These are phyloP conservation scores for Colletotrichum sidae DNA, from an alignment of 2,329 filamentous ascomycete species.

Conservation along the genomic window DNA sequence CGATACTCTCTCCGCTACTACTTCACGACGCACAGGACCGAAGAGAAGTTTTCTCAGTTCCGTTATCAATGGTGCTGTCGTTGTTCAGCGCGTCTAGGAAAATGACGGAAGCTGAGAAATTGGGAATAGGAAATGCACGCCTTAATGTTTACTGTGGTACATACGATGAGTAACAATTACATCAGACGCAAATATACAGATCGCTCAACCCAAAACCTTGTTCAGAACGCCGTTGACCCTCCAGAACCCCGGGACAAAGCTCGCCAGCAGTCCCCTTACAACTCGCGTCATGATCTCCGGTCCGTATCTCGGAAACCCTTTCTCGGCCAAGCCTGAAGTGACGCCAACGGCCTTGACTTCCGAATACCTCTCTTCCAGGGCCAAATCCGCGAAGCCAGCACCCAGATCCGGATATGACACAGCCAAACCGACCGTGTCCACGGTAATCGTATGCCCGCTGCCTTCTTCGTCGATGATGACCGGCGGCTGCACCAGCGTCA, in stretches of 20 bases:
- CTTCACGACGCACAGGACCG: constrained; percentile 16
- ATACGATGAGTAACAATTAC: neutral
- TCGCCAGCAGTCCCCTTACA: constrained; percentile 21
- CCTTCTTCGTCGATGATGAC: constrained; percentile 26
- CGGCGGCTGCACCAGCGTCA: constrained; percentile 26
- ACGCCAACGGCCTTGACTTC: constrained; percentile 11
- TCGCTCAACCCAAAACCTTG: no score
- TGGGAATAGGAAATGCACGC: no score
- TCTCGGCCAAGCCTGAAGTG: neutral
- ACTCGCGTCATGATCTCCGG: constrained; percentile 6
- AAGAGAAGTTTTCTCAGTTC: constrained; percentile 2
- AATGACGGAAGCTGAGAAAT: neutral
- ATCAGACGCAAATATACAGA: neutral
- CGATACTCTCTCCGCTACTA: constrained; percentile 15
- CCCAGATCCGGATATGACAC: constrained; percentile 28
- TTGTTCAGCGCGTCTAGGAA: constrained; percentile 19
- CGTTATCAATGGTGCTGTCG: constrained; percentile 7
- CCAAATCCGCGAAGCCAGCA: constrained; percentile 27
- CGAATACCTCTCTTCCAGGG: constrained; percentile 7
- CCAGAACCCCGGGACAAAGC: constrained; percentile 25
- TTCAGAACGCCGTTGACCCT: constrained; percentile 1
- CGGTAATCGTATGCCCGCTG: constrained; percentile 21
- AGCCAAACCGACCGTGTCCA: constrained; percentile 1
- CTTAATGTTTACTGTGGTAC: neutral
- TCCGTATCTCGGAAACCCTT: constrained; percentile 18